These are phyloP conservation scores for Fusarium piperis DNA, from an alignment of 2,329 filamentous ascomycete genomes.

Conservation along the genomic window DNA sequence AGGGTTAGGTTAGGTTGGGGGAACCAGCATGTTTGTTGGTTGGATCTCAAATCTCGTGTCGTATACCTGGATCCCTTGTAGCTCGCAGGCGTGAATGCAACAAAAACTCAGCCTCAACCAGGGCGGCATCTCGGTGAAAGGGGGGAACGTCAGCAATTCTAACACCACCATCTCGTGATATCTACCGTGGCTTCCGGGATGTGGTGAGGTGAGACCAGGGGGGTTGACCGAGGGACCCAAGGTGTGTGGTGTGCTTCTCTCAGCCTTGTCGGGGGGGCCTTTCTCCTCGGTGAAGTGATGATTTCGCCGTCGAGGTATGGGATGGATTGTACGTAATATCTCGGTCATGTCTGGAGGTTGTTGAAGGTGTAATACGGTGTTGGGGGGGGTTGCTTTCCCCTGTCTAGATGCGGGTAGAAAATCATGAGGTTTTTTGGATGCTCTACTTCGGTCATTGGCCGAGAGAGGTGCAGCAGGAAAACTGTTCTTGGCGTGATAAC, in stretches of 20 bases:
- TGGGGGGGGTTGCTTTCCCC: neutral
- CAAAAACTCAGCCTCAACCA: neutral
- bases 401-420: neutral
- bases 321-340: neutral
- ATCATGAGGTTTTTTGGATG: neutral
- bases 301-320: neutral
- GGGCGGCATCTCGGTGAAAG: neutral
- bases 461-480: neutral
- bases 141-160: neutral
- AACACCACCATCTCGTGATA: constrained; percentile 11
- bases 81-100: neutral
- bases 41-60: neutral
- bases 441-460: neutral
- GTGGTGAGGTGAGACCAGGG: neutral
- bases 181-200: neutral
- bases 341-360: neutral
- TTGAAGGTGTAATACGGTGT: neutral
- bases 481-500: neutral
- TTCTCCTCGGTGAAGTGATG: neutral
- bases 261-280: neutral
- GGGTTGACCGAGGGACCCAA: neutral
- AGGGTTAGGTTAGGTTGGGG: neutral
- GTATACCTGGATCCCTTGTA: neutral
- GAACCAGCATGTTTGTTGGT: neutral
- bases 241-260: neutral